Base-by-base conservation (phyloP, 768 basidiomycete species). In the Lactarius akahatsu region DNA sequence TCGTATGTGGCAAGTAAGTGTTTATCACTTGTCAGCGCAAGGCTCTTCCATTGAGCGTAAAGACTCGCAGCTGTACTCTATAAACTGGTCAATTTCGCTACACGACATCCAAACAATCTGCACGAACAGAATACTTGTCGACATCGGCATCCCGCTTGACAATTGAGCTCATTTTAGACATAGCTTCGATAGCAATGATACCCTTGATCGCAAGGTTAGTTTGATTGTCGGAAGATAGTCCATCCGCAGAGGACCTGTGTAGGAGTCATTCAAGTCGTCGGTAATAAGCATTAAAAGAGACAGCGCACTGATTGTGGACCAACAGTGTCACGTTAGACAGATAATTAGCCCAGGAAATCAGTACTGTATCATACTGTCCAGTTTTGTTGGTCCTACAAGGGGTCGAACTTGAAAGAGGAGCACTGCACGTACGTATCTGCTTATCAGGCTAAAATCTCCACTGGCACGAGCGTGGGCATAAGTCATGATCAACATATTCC, bases 151-250 rank as follows among this genome's bases (percentile, higher is more conserved):
- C 20, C 5, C 73, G 38, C 1, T 73, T 71, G n/a, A 76, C 56
- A 3, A 71, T 63, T 3, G 73, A 69, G 8, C 80, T 79, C 47
- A 90, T 85, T 66, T 83, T 77, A 2, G 83, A 79, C 86, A 89
- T 88, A 4, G 84, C 85, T 67, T 82, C 76, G 71, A 89, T 86
- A 6, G 86, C 87, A 57, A 88, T 76, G 64, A 88, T 86, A 45
- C 88, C 88, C 71, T 90, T 90, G 75, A 89, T 84, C 5, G 87
- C 88, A 23, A 88, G 78, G 71, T 88, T 89, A 16, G 87, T 89
- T 71, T 87, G 85, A 70, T 89, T 88, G 7, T 80, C 79, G 28
- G 34, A 59, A 4, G 56, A 20, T 18, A 52, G 1, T 28, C 28
- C 28, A 28, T 28, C 28, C 28, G 28, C 28, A 28, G 28, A 28